Base-by-base conservation (phyloP, 2,329 filamentous ascomycete species). In the Diaporthe longicolla region DNA sequence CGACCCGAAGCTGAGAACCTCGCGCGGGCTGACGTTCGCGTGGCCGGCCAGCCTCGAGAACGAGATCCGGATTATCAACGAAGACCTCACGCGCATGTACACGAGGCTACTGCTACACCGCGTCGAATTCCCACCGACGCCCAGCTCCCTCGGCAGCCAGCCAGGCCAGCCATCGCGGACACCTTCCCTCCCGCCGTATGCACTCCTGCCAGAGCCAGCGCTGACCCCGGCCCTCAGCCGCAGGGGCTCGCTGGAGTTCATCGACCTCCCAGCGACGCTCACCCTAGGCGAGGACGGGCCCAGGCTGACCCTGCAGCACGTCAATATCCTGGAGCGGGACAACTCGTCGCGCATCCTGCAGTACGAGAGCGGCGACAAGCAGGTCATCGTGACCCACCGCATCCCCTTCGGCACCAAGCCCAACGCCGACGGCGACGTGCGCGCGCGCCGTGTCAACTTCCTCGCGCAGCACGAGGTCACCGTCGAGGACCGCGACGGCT, bases 401-500 rank as follows among this genome's bases (percentile, higher is more conserved):
- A 71, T 71, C 29, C 68, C 68, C 9, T 71, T 71, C 55, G 68
- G 68, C 40, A 71, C 68, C 54, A 71, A 71, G 68, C 68, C 68
- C 0, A 71, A 58, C 43, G 57, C 68, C 4, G 68, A 71, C 43
- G 68, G 57, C 32, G 68, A 71, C n/a, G 40, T 71, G 21, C 68
- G 68, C 29, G 68, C 55, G 21, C 43, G n/a, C 9, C 57, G 52
- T 19, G 68, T 59, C 9, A 45, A 71, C 55, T 71, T 71, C 54
- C 68, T 71, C 37, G 43, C 68, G 29, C 68, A 50, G 55, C 68
- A 71, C 29, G 68, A 71, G 68, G 57, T 59, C 10, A 71, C 68
- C 8, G 68, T 71, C 54, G 68, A 71, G 55, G 68, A 59, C 43
- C 52, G 43, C 13, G 43, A 59, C 3, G 68, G 68, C 21, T 71